Conservation (phyloP, 148 eudicot species). For the Simmondsia chinensis region DNA sequence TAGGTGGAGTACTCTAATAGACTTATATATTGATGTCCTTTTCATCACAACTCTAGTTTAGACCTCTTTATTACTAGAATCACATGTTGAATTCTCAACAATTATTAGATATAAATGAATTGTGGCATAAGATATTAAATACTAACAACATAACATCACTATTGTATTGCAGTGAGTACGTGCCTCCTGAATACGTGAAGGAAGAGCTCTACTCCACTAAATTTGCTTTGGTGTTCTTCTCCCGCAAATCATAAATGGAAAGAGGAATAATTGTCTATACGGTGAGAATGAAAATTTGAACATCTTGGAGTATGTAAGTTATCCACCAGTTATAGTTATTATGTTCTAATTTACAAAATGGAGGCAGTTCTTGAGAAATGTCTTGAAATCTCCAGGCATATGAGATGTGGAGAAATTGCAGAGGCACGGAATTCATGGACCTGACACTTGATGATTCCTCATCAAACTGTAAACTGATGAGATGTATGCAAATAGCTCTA, state of each 20-base stretch:
- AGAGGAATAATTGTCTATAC: constrained; percentile 12
- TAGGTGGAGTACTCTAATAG: too few relatives aligned
- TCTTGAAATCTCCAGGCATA: too few relatives aligned
- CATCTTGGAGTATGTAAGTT: constrained; percentile 33
- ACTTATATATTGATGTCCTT: too few relatives aligned
- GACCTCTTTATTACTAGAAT: too few relatives aligned
- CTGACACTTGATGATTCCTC: constrained; percentile 19
- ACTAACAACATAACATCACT: not conserved
- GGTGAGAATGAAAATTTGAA: constrained; percentile 11
- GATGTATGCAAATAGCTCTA: constrained; percentile 27
- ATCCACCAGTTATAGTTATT: not conserved
- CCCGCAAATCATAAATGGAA: constrained; percentile 31
- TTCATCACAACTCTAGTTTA: too few relatives aligned
- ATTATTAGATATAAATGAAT: too few relatives aligned
- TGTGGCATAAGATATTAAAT: not conserved
- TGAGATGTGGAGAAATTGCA: constrained; percentile 19
- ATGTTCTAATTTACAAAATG: too few relatives aligned
- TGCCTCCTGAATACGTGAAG: constrained; percentile 36
- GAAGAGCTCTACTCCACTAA: constrained; percentile 33
- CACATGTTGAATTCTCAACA: too few relatives aligned
- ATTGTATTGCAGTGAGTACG: constrained; percentile 20
- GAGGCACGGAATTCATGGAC: constrained; percentile 24
- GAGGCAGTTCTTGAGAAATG: too few relatives aligned
- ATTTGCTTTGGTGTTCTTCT: constrained; percentile 35
- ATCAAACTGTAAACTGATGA: constrained; percentile 11